These are phyloP conservation scores for Tetracladium marchalianum DNA, from an alignment of 495 filamentous ascomycete genomes.

Conservation along the genomic window DNA sequence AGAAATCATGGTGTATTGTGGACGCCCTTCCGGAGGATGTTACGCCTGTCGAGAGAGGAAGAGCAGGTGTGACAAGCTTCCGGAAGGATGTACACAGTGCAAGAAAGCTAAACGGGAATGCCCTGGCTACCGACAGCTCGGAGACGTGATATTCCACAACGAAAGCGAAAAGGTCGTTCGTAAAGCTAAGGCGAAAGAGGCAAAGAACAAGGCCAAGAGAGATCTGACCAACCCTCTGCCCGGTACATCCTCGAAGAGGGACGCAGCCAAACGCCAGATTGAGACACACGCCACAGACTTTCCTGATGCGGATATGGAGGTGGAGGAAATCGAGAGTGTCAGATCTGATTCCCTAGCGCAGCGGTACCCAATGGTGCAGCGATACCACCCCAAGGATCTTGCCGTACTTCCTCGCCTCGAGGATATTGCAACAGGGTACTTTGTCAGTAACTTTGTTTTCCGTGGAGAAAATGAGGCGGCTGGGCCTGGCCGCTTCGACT, in stretches of 20 bases:
- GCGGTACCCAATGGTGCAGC: neutral
- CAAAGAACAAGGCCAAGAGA: conserved; percentile 17
- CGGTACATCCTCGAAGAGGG: too few relatives aligned
- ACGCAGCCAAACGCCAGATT: too few relatives aligned
- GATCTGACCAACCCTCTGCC: too few relatives aligned
- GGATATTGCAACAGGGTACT: conserved; percentile 33
- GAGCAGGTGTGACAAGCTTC: conserved; percentile 54
- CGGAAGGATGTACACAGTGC: conserved; percentile 59
- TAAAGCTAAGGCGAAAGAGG: conserved; percentile 41
- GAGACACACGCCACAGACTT: neutral
- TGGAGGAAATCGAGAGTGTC: conserved; percentile 1
- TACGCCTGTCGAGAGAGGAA: conserved; percentile 50
- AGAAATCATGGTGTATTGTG: conserved; percentile 60
- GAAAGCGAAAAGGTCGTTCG: conserved; percentile 58
- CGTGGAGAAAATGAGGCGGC: conserved; percentile 21
- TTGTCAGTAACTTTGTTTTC: conserved; percentile 30
- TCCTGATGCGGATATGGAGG: neutral
- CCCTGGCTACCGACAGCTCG: conserved; percentile 59
- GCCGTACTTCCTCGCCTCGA: conserved; percentile 7
- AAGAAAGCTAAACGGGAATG: conserved; percentile 49
- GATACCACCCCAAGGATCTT: neutral
- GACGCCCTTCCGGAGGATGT: conserved; percentile 61
- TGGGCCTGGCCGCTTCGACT: conserved; percentile 22
- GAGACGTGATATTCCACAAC: conserved; percentile 63
- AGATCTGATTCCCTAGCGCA: too few relatives aligned